Evolutionary conservation across 2,329 filamentous ascomycete genomes (phyloP).

Genomic region (Claviceps citrina): DNA sequence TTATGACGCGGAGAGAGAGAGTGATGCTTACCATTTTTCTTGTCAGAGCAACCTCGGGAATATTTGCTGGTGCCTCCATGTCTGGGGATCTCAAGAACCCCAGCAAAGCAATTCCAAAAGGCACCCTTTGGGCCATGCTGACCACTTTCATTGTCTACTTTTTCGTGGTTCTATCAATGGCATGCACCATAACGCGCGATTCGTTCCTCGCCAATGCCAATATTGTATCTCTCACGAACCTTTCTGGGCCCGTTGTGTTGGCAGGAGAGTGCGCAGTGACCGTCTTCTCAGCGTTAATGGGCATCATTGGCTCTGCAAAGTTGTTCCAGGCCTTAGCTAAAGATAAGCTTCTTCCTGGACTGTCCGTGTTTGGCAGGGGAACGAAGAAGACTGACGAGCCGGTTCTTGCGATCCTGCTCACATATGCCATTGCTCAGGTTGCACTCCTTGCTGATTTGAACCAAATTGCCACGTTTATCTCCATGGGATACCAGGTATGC

Average conservation of each 20-base stretch:
- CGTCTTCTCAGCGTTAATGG: slow-evolving; percentile 78
- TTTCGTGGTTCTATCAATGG: slow-evolving; percentile 63
- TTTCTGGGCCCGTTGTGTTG: slow-evolving; percentile 59
- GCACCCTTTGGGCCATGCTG: slow-evolving; percentile 63
- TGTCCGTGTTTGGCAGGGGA: slow-evolving; percentile 59
- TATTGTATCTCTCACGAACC: slow-evolving; percentile 64
- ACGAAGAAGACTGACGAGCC: slow-evolving; percentile 60
- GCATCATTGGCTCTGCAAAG: slow-evolving; percentile 71
- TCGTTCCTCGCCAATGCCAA: slow-evolving; percentile 64
- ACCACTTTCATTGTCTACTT: slow-evolving; percentile 65
- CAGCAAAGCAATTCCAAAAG: slow-evolving; percentile 69
- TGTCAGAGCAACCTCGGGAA: slow-evolving; percentile 35
- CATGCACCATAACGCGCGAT: slow-evolving; percentile 55
- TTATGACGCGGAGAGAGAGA: slow-evolving; percentile 12
- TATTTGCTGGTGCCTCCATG: slow-evolving; percentile 69
- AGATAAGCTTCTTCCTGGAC: slow-evolving; percentile 63
- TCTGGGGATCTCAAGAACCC: slow-evolving; percentile 73
- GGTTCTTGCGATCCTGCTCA: slow-evolving; percentile 58
- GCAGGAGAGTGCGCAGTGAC: slow-evolving; percentile 71
- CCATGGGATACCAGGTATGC: slow-evolving; percentile 66
- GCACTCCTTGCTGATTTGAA: slow-evolving; percentile 75
- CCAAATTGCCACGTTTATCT: slow-evolving; percentile 76
- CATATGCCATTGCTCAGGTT: slow-evolving; percentile 59
- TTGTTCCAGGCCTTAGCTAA: slow-evolving; percentile 69
- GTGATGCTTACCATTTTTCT: slow-evolving; percentile 8